phyloP scores from a whole-genome alignment of 352 stramenopile genomes.

The Globisporangium nagaii region DNA sequence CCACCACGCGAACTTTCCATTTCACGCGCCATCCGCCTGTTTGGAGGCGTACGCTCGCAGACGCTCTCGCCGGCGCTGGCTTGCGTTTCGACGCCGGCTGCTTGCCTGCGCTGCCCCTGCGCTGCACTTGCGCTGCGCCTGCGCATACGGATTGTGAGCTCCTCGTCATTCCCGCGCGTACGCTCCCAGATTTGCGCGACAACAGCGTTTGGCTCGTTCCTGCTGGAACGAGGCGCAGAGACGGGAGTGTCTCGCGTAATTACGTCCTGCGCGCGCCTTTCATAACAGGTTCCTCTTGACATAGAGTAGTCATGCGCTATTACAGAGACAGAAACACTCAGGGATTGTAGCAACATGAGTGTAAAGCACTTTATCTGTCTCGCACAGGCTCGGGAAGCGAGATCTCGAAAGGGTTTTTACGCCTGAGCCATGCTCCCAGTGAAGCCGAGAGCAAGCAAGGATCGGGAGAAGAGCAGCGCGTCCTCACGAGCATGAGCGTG shows the following conservation, averaged over 20 bases:
- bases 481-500: not conserved
- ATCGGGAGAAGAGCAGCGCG: not conserved
- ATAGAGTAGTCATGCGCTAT: not conserved
- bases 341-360: too few relatives aligned
- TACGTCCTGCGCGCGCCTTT: not conserved
- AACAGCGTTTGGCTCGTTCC: not conserved
- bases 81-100: constrained; percentile 1
- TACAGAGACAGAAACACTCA: too few relatives aligned
- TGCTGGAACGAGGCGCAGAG: too few relatives aligned
- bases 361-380: too few relatives aligned
- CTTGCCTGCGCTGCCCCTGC: too few relatives aligned
- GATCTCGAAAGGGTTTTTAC: constrained; percentile 18
- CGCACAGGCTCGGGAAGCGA: too few relatives aligned
- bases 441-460: constrained; percentile 1
- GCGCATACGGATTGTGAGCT: not conserved
- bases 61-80: not conserved
- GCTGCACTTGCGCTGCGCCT: not conserved
- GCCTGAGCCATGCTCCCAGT: not conserved
- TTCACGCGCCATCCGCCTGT: not conserved
- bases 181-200: constrained; percentile 4
- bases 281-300: not conserved
- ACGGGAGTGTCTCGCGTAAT: not conserved
- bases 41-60: not conserved
- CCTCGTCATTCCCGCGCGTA: constrained; percentile 1
- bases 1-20: not conserved